Conservation (phyloP, 495 filamentous ascomycete species). For the Aspergillus sparsus region DNA sequence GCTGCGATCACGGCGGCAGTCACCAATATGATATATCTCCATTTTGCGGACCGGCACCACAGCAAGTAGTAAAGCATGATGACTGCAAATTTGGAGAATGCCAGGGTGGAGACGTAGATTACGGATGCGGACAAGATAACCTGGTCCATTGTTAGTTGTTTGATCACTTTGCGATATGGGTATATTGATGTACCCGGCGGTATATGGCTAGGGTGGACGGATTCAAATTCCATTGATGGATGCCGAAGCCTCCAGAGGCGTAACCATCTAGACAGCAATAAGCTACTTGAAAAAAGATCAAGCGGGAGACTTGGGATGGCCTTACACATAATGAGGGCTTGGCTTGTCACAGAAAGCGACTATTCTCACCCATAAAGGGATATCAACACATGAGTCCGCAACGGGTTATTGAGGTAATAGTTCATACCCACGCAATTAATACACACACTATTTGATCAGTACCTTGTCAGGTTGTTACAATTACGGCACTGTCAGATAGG, state of each 20-base stretch:
- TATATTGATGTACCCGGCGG: conserved; percentile 1
- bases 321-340: conserved; percentile 28
- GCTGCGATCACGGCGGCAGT: conserved; percentile 27
- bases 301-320: background rate
- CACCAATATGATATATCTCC: conserved; percentile 23
- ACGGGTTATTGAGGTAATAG: background rate
- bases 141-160: conserved; percentile 8
- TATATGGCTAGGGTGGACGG: background rate
- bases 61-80: conserved; percentile 36
- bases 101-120: conserved; percentile 37
- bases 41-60: conserved; percentile 22
- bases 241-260: conserved; percentile 6
- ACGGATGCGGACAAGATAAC: conserved; percentile 28
- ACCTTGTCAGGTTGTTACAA: background rate
- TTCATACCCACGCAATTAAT: conserved; percentile 29
- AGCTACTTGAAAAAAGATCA: conserved; percentile 3
- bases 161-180: background rate
- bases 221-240: conserved; percentile 17
- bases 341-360: conserved; percentile 27
- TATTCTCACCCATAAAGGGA: conserved; percentile 5
- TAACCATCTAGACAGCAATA: conserved; percentile 19
- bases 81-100: conserved; percentile 35
- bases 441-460: conserved; percentile 26
- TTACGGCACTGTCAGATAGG: background rate
- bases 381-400: background rate